These are phyloP conservation scores for Priceomyces castillae DNA, from an alignment of 805 yeast species.

Conservation along the genomic window DNA sequence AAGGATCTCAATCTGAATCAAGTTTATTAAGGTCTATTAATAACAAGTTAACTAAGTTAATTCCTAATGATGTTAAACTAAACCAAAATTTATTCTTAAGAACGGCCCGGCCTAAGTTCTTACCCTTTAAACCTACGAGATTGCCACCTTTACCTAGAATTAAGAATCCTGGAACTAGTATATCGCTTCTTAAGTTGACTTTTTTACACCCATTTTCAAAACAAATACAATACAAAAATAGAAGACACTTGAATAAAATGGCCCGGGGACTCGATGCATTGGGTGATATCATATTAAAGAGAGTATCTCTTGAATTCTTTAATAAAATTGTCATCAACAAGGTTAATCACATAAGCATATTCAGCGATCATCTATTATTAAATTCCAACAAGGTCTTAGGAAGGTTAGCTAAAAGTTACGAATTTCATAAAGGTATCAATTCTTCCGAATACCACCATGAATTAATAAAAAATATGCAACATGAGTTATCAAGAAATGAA, in stretches of 20 bases:
- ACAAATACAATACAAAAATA: neutral
- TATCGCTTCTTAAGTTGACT: slow-evolving; percentile 1
- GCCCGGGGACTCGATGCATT: slow-evolving; percentile 7
- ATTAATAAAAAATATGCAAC: neutral
- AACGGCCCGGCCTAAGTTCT: slow-evolving; percentile 5
- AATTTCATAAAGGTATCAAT: slow-evolving; percentile 7
- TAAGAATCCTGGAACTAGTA: neutral
- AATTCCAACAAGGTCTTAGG: slow-evolving; percentile 10
- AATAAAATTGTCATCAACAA: slow-evolving; percentile 1
- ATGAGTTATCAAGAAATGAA: neutral
- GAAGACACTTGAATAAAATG: slow-evolving; percentile 1
- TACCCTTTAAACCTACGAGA: slow-evolving; percentile 6
- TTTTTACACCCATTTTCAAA: slow-evolving; percentile 6
- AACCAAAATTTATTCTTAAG: slow-evolving; percentile 4
- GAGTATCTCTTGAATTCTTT: slow-evolving; percentile 8
- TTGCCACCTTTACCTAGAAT: slow-evolving; percentile 6
- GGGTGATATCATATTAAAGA: slow-evolving; percentile 9
- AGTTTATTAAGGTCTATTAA: neutral
- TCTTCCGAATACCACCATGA: slow-evolving; percentile 4
- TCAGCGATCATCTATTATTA: slow-evolving; percentile 8
- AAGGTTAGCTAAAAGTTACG: slow-evolving; percentile 9
- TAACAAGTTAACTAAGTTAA: neutral
- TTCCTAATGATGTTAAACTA: slow-evolving; percentile 3
- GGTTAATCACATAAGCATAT: slow-evolving; percentile 6
- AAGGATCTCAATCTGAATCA: neutral